Conservation (phyloP, 768 basidiomycete genomes). For the Trametes punicea region DNA sequence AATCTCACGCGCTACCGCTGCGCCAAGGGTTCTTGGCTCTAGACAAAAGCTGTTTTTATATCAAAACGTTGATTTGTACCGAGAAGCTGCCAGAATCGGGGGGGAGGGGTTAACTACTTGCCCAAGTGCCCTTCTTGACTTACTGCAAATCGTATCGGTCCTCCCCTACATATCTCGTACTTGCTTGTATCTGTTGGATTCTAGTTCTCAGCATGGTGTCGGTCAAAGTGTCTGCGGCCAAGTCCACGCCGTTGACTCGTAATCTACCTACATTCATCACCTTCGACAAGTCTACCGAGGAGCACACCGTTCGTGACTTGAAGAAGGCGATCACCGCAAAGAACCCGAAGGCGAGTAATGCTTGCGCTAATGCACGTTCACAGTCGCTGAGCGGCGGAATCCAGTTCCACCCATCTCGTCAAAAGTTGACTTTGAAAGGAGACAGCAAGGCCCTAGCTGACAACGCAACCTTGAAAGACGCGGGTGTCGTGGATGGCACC, state of each 20-base stretch:
- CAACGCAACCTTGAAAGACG: conserved; percentile 52
- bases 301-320: conserved; percentile 63
- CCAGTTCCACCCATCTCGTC: conserved; percentile 72
- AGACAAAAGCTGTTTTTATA: background rate
- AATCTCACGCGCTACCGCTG: background rate
- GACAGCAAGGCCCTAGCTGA: conserved; percentile 63
- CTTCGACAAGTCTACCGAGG: conserved; percentile 41
- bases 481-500: conserved; percentile 56
- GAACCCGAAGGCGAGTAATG: conserved; percentile 44
- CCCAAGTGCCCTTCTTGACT: no score
- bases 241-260: conserved; percentile 47
- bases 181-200: background rate
- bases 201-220: conserved; percentile 40
- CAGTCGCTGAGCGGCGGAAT: no score
- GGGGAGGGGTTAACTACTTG: no score
- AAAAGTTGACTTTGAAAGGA: conserved; percentile 66
- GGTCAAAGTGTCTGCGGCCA: conserved; percentile 50
- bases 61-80: background rate
- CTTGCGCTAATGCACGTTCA: background rate
- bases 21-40: background rate
- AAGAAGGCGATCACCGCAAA: conserved; percentile 60
- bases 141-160: no score
- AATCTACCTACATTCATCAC: conserved; percentile 51
- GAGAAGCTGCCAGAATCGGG: background rate
- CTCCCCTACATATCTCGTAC: background rate